These are phyloP conservation scores for Apiospora saccharicola DNA, from an alignment of 2,329 filamentous ascomycete genomes.

Conservation along the genomic window DNA sequence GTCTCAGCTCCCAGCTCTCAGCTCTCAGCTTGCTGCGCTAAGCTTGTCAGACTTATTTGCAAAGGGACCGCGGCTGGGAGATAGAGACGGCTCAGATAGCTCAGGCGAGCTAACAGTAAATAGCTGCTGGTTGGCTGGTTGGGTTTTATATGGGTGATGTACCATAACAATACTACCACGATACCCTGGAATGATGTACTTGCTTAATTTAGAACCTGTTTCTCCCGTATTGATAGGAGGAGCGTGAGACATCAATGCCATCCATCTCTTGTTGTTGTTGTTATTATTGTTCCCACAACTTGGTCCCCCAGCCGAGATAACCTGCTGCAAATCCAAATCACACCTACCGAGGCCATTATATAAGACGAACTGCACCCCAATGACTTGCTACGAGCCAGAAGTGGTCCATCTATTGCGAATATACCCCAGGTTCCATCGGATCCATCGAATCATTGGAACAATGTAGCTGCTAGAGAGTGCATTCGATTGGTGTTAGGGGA, in stretches of 20 bases:
- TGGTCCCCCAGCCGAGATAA: neutral
- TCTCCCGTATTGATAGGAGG: neutral
- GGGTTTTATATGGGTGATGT: neutral
- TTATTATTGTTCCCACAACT: neutral
- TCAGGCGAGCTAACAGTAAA: neutral
- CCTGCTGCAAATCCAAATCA: neutral
- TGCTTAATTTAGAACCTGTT: constrained; percentile 1
- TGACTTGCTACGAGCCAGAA: neutral
- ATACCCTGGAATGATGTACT: neutral
- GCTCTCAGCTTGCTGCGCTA: constrained; percentile 7
- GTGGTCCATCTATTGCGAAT: neutral
- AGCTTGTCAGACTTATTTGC: neutral
- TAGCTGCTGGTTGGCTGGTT: neutral
- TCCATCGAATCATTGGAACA: neutral
- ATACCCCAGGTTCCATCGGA: neutral
- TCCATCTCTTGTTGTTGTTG: neutral
- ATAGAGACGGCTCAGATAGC: neutral
- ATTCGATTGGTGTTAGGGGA: neutral
- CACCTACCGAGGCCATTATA: neutral
- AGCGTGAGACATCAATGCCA: neutral
- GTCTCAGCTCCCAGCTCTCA: too few species aligned
- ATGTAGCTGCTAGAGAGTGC: neutral
- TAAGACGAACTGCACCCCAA: neutral
- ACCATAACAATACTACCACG: neutral
- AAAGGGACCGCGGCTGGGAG: neutral